These are phyloP conservation scores for Fonsecaea multimorphosa DNA, from an alignment of 2,329 filamentous ascomycete genomes.

Conservation along the genomic window DNA sequence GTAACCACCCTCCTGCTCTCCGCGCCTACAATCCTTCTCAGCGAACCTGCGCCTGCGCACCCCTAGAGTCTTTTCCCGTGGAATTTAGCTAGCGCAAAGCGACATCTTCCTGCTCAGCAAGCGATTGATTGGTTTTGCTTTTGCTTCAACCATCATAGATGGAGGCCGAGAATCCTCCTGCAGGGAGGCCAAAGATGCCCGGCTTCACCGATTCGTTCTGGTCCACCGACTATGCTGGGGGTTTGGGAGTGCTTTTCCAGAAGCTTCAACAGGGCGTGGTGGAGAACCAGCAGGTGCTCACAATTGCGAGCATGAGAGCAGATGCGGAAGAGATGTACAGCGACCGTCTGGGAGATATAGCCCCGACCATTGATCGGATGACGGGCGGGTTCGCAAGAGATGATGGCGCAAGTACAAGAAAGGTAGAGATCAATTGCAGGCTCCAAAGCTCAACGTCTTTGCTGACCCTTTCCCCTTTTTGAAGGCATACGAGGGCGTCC, in stretches of 20 bases:
- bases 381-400: conserved; percentile 84
- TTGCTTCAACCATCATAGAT: conserved; percentile 12
- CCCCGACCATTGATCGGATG: conserved; percentile 79
- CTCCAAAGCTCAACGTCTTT: neutral
- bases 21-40: neutral
- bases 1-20: conserved; percentile 9
- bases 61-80: neutral
- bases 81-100: neutral
- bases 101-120: neutral
- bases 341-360: conserved; percentile 78
- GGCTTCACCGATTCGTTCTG: conserved; percentile 96
- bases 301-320: conserved; percentile 88
- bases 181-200: conserved; percentile 65
- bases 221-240: conserved; percentile 96
- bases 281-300: conserved; percentile 93
- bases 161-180: conserved; percentile 22
- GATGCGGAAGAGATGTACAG: conserved; percentile 94
- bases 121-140: neutral
- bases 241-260: conserved; percentile 89
- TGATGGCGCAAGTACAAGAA: conserved; percentile 93
- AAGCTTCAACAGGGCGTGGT: conserved; percentile 96
- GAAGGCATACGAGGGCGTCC: conserved; percentile 91
- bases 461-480: conserved; percentile 17
- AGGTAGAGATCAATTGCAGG: conserved; percentile 63
- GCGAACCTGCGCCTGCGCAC: neutral